Evolutionary conservation across 2,329 filamentous ascomycete genomes (phyloP).

Genomic region (Aspergillus unguis): DNA sequence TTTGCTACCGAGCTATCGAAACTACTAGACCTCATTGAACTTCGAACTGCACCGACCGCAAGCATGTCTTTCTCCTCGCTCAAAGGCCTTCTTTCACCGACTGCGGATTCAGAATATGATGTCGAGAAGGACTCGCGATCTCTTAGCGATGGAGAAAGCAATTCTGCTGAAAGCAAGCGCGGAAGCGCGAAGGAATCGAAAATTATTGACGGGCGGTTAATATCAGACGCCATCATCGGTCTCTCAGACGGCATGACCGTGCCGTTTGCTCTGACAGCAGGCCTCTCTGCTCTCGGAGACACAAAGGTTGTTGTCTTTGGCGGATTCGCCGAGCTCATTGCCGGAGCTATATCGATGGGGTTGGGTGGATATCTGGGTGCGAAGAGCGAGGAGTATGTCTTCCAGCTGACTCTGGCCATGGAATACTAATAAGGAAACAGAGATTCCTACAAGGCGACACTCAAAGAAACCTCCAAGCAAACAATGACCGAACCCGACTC

Average conservation of each 20-base stretch:
- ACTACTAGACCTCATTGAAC: neutral
- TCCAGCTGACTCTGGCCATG: neutral
- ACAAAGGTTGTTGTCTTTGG: slow-evolving; percentile 67
- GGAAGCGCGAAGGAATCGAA: slow-evolving; percentile 21
- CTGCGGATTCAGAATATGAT: slow-evolving; percentile 21
- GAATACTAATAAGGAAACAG: slow-evolving; percentile 17
- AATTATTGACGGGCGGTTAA: slow-evolving; percentile 36
- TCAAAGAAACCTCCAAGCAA: slow-evolving; percentile 35
- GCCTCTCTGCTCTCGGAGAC: slow-evolving; percentile 60
- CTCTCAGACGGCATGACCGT: slow-evolving; percentile 77
- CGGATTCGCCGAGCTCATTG: slow-evolving; percentile 71
- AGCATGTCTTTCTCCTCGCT: slow-evolving; percentile 32
- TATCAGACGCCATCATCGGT: slow-evolving; percentile 66
- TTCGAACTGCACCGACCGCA: neutral
- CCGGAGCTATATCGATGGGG: slow-evolving; percentile 74
- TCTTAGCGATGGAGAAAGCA: slow-evolving; percentile 15
- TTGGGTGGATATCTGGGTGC: slow-evolving; percentile 70
- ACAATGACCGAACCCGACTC: slow-evolving; percentile 31
- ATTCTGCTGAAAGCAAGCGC: slow-evolving; percentile 17
- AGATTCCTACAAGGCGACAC: slow-evolving; percentile 40
- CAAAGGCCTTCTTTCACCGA: slow-evolving; percentile 29
- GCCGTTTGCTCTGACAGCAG: slow-evolving; percentile 74
- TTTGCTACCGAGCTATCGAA: neutral
- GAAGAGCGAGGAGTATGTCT: slow-evolving; percentile 39
- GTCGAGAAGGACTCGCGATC: slow-evolving; percentile 28